phyloP scores from a whole-genome alignment of 75 land plant genomes.

The Pinus albicaulis region DNA sequence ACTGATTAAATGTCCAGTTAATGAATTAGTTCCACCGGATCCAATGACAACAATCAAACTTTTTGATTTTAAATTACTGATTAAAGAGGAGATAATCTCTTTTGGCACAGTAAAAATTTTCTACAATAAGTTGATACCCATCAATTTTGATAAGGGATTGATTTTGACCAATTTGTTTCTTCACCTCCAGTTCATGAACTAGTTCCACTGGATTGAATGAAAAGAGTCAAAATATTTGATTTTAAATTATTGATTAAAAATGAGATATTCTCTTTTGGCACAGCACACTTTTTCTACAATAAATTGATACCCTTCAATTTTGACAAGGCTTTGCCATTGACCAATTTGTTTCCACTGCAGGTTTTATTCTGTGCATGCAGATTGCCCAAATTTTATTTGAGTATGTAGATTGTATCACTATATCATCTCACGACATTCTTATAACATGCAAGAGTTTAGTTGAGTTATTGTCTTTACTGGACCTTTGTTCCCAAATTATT shows the following conservation, averaged over 20 bases:
- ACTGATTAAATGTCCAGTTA: background rate
- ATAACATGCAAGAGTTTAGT: too few species aligned
- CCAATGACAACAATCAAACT: background rate
- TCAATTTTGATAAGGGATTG: background rate
- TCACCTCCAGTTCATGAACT: background rate
- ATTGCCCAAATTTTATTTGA: too few species aligned
- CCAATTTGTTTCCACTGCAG: too few species aligned
- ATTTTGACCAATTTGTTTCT: too few species aligned
- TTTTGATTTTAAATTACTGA: background rate
- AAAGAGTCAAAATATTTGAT: background rate
- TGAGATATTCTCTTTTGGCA: slow-evolving; percentile 1
- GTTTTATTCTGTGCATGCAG: too few species aligned
- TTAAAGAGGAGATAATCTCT: slow-evolving; percentile 3
- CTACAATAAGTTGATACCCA: background rate
- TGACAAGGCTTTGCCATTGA: background rate
- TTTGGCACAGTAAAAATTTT: background rate
- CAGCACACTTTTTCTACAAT: background rate
- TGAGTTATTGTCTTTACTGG: too few species aligned
- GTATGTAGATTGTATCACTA: too few species aligned
- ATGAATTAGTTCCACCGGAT: background rate
- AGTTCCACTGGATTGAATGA: background rate
- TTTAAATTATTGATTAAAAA: background rate
- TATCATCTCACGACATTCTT: too few species aligned
- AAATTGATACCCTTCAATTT: background rate
- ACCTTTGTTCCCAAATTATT: too few species aligned